Conservation (phyloP, 371 early-diverging fungal genomes). For the Basidiobolus meristosporus region DNA sequence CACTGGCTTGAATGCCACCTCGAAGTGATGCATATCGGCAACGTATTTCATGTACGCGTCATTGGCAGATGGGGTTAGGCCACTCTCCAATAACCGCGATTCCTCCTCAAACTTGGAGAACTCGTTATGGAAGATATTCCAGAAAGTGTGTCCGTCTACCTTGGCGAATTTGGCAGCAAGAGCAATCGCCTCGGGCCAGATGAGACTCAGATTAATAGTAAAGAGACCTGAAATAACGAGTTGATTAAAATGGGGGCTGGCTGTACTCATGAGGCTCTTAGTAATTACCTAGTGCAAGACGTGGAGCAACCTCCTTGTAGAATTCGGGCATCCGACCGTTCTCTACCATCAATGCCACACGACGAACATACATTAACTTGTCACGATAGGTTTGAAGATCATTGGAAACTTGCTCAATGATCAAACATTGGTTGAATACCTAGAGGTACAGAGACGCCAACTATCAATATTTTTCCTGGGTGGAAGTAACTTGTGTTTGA, state of each 20-base stretch:
- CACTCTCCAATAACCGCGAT: slow-evolving; percentile 25
- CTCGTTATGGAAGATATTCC: slow-evolving; percentile 34
- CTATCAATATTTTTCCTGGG: too few species aligned
- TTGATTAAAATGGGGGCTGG: too few species aligned
- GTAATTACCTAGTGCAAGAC: slow-evolving; percentile 28
- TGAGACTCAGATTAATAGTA: slow-evolving; percentile 52
- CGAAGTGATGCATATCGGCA: too few species aligned
- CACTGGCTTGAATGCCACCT: too few species aligned
- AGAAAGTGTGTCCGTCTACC: slow-evolving; percentile 27
- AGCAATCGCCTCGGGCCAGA: slow-evolving; percentile 65
- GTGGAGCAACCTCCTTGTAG: slow-evolving; percentile 35
- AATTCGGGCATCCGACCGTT: slow-evolving; percentile 33
- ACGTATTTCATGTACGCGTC: too few species aligned
- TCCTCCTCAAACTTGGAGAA: slow-evolving; percentile 34
- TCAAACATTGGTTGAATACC: slow-evolving; percentile 6
- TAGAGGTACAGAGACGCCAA: too few species aligned
- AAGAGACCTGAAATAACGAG: slow-evolving; percentile 30
- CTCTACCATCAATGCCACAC: slow-evolving; percentile 4
- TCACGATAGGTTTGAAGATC: background rate
- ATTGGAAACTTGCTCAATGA: slow-evolving; percentile 1
- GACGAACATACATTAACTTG: background rate
- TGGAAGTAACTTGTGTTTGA: too few species aligned
- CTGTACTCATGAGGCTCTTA: background rate
- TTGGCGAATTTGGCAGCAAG: slow-evolving; percentile 29
- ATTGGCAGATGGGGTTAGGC: slow-evolving; percentile 22